Evolutionary conservation across 2,329 filamentous ascomycete species (phyloP).

Genomic region (Paecilomyces dactylethromorphus): DNA sequence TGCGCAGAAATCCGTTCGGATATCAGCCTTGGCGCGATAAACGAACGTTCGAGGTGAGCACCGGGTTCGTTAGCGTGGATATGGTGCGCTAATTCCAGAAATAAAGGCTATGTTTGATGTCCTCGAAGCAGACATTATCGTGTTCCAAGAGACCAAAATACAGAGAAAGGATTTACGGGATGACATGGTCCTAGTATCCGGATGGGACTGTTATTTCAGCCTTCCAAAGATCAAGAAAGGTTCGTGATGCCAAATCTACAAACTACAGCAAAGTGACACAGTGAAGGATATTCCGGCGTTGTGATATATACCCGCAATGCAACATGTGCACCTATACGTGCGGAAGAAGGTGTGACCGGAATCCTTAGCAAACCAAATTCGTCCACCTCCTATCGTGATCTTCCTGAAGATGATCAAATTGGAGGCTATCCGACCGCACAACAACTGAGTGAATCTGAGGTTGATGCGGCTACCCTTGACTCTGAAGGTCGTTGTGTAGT

Average conservation of each 20-base stretch:
- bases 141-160: slow-evolving; percentile 96
- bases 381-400: slow-evolving; percentile 63
- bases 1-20: slow-evolving; percentile 66
- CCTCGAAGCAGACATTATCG: slow-evolving; percentile 82
- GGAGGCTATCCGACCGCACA: slow-evolving; percentile 74
- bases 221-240: slow-evolving; percentile 91
- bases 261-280: slow-evolving; percentile 6
- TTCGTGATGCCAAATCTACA: slow-evolving; percentile 22
- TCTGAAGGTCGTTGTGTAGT: slow-evolving; percentile 87
- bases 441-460: slow-evolving; percentile 55
- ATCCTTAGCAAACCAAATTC: slow-evolving; percentile 68
- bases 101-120: slow-evolving; percentile 83
- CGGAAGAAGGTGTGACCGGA: slow-evolving; percentile 90
- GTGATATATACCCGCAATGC: slow-evolving; percentile 90
- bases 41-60: slow-evolving; percentile 58
- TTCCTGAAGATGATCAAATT: slow-evolving; percentile 68
- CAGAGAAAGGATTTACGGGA: slow-evolving; percentile 85
- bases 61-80: background rate
- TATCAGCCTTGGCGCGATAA: slow-evolving; percentile 76
- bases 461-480: slow-evolving; percentile 71
- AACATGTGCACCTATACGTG: slow-evolving; percentile 76
- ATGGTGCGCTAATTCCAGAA: slow-evolving; percentile 1
- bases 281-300: slow-evolving; percentile 83
- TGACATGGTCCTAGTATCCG: slow-evolving; percentile 91
- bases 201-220: slow-evolving; percentile 96